Conservation (phyloP, 2,329 filamentous ascomycete species). For the Claviceps citrina region DNA sequence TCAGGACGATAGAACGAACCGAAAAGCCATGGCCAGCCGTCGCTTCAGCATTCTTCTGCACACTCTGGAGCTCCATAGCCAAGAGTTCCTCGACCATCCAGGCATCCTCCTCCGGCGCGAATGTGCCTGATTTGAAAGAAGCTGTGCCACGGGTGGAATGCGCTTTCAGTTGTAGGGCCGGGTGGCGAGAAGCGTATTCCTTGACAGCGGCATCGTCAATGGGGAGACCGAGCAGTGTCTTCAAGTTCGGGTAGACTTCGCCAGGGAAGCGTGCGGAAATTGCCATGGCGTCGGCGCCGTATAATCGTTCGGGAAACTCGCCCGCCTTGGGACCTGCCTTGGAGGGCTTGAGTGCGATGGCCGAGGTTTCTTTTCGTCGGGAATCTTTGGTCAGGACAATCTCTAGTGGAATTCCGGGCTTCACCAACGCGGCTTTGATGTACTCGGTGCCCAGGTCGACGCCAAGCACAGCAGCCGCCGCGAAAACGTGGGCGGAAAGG, state of each 20-base stretch:
- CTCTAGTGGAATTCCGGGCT: conserved; percentile 91
- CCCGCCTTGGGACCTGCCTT: conserved; percentile 46
- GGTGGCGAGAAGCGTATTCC: conserved; percentile 62
- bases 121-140: conserved; percentile 66
- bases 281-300: conserved; percentile 82
- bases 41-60: conserved; percentile 74
- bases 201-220: conserved; percentile 44
- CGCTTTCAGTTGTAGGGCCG: conserved; percentile 54
- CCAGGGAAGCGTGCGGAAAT: conserved; percentile 75
- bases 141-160: conserved; percentile 50
- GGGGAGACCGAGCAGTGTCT: conserved; percentile 68
- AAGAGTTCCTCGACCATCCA: conserved; percentile 83
- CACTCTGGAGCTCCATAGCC: conserved; percentile 89
- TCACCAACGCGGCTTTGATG: conserved; percentile 89
- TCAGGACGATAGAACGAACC: conserved; percentile 74
- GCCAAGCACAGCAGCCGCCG: conserved; percentile 63
- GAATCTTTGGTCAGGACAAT: conserved; percentile 98
- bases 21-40: conserved; percentile 60
- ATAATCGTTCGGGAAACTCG: conserved; percentile 72
- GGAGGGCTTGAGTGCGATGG: conserved; percentile 85
- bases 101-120: conserved; percentile 42
- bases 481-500: conserved; percentile 31
- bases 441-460: conserved; percentile 93
- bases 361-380: conserved; percentile 83
- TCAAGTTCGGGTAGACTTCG: conserved; percentile 91